phyloP scores from a whole-genome alignment of 148 eudicot species.

The Amaranthus palmeri region DNA sequence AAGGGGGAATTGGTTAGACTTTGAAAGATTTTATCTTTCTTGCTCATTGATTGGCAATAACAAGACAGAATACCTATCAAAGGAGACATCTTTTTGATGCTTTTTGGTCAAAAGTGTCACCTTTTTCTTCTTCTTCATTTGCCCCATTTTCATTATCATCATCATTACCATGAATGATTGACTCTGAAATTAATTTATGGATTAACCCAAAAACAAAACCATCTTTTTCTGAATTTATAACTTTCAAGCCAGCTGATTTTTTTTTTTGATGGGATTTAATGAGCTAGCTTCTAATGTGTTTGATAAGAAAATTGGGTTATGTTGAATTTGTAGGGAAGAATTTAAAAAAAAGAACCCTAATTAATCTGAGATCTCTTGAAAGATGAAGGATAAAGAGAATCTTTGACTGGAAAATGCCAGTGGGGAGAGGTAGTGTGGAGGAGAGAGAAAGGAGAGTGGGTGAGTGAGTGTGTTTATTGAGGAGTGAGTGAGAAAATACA shows the following conservation, averaged over 20 bases:
- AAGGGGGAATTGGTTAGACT: not conserved
- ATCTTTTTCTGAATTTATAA: not conserved
- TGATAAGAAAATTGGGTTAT: not conserved
- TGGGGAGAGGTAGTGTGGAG: constrained; percentile 1
- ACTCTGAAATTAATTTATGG: no score
- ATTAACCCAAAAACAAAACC: no score
- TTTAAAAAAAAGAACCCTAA: not conserved
- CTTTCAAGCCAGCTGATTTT: not conserved
- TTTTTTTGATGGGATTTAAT: not conserved
- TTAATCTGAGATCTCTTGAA: constrained; percentile 13
- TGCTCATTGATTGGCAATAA: constrained; percentile 24
- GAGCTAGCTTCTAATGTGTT: no score
- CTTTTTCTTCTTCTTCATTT: constrained; percentile 23
- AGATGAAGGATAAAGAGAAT: not conserved
- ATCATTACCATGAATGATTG: not conserved
- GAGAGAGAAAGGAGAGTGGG: not conserved
- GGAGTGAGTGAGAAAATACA: not conserved
- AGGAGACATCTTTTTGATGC: constrained; percentile 25
- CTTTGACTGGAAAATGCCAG: not conserved
- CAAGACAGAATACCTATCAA: constrained; percentile 35
- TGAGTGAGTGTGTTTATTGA: not conserved
- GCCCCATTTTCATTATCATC: constrained; percentile 16
- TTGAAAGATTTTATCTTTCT: not conserved
- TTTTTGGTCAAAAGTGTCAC: constrained; percentile 39
- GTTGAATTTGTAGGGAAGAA: not conserved